phyloP scores from a whole-genome alignment of 2,329 filamentous ascomycete species.

The Pestalotiopsis sp. region DNA sequence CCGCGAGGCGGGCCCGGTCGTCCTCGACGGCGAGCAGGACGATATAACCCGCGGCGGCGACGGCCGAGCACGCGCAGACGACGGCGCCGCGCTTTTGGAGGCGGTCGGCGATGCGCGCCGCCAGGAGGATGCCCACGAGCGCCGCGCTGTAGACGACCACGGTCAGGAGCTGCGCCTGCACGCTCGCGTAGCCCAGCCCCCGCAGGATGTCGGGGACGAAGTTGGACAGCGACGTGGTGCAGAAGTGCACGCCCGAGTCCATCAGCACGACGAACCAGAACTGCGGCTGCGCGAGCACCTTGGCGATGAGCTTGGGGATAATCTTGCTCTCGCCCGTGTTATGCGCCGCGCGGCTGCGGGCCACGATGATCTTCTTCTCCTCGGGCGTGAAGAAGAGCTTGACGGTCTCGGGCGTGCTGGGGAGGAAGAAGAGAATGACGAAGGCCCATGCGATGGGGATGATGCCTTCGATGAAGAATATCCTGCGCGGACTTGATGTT shows the following conservation, averaged over 20 bases:
- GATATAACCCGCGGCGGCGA: constrained; percentile 22
- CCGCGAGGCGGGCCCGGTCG: constrained; percentile 23
- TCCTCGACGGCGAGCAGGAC: constrained; percentile 23
- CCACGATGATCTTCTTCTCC: constrained; percentile 23
- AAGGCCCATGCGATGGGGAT: constrained; percentile 24
- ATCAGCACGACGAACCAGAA: constrained; percentile 28
- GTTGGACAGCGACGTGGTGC: constrained; percentile 25
- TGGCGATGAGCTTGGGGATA: constrained; percentile 19
- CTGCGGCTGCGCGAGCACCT: constrained; percentile 24
- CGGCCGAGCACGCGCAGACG: constrained; percentile 16
- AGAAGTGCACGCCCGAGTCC: constrained; percentile 24
- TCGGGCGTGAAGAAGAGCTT: constrained; percentile 22
- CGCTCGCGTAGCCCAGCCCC: constrained; percentile 24
- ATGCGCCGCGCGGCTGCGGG: constrained; percentile 22
- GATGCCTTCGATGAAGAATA: constrained; percentile 26
- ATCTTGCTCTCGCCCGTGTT: constrained; percentile 22
- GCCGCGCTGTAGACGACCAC: constrained; percentile 27
- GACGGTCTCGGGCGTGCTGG: constrained; percentile 20
- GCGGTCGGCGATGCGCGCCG: constrained; percentile 23
- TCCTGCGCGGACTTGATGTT: not conserved
- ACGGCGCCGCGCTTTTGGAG: constrained; percentile 23
- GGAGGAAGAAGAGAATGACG: constrained; percentile 22
- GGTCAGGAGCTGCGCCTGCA: constrained; percentile 26
- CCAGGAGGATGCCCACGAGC: constrained; percentile 26
- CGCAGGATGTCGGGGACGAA: constrained; percentile 23